A percentile compares a stretch with the other conserved stretches of the same genome.
These are phyloP conservation scores for Echium plantagineum DNA, from an alignment of 257 asterid genomes.

Conservation along the genomic window DNA sequence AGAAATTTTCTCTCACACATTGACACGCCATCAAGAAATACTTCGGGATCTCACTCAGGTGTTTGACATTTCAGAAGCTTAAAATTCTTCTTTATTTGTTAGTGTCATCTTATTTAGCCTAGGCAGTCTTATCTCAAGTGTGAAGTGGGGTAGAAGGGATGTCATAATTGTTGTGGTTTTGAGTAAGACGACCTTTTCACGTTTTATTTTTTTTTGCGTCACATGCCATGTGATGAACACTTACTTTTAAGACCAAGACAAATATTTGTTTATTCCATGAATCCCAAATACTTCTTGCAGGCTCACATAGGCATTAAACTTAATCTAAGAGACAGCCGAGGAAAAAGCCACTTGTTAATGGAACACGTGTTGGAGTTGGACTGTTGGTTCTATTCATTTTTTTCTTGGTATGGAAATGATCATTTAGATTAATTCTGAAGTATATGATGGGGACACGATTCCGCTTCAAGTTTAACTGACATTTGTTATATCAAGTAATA, in stretches of 20 bases:
- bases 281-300: background rate
- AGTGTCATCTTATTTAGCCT: background rate
- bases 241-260: background rate
- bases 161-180: too few species aligned
- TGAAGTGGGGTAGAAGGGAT: too few species aligned
- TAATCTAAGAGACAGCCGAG: background rate
- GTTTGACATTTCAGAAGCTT: background rate
- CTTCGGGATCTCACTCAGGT: constrained; percentile 97
- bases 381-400: too few species aligned
- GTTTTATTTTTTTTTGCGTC: too few species aligned
- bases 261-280: background rate
- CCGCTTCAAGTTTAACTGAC: background rate
- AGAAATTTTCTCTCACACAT: constrained; percentile 82
- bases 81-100: too few species aligned
- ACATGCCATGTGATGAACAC: background rate
- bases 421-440: background rate
- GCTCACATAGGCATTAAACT: background rate
- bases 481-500: too few species aligned
- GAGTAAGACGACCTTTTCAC: too few species aligned
- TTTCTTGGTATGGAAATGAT: background rate
- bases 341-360: background rate
- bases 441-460: background rate
- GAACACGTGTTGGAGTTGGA: background rate
- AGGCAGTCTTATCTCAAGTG: background rate
- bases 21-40: constrained; percentile 95